These are phyloP conservation scores for Phytophthora uliginosa DNA, from an alignment of 352 stramenopile species.

Conservation along the genomic window DNA sequence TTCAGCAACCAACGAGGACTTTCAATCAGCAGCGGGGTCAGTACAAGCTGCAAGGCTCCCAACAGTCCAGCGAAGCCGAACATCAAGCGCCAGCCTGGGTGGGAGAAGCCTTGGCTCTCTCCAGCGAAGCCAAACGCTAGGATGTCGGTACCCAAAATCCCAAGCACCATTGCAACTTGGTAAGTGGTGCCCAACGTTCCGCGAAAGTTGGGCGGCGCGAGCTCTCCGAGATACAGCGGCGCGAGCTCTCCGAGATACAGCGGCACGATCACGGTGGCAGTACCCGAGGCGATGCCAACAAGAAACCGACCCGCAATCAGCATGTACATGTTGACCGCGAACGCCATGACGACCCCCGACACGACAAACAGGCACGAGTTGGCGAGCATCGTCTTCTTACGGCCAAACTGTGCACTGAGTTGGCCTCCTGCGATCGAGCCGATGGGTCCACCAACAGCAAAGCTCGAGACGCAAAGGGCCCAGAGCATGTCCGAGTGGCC, in stretches of 20 bases:
- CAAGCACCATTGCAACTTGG: slow-evolving; percentile 73
- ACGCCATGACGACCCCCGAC: slow-evolving; percentile 61
- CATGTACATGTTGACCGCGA: slow-evolving; percentile 77
- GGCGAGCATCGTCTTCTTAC: slow-evolving; percentile 62
- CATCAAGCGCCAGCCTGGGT: slow-evolving; percentile 73
- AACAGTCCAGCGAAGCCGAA: slow-evolving; percentile 73
- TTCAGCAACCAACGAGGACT: slow-evolving; percentile 76
- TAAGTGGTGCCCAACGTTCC: slow-evolving; percentile 74
- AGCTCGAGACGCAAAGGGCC: slow-evolving; percentile 71
- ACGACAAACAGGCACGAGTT: slow-evolving; percentile 70
- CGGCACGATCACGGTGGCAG: slow-evolving; percentile 75
- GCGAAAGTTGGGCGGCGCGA: slow-evolving; percentile 73
- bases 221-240: slow-evolving; percentile 76
- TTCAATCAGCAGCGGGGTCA: slow-evolving; percentile 67
- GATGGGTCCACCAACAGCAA: slow-evolving; percentile 67
- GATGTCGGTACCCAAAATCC: slow-evolving; percentile 57
- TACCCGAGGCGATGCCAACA: slow-evolving; percentile 71
- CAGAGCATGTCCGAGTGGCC: slow-evolving; percentile 68
- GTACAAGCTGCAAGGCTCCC: slow-evolving; percentile 56
- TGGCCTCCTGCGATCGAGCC: slow-evolving; percentile 63
- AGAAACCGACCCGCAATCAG: slow-evolving; percentile 73
- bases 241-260: too few relatives aligned
- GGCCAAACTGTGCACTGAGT: slow-evolving; percentile 55
- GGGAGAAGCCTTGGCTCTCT: slow-evolving; percentile 50
- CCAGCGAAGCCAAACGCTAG: slow-evolving; percentile 71